Evolutionary conservation across 129 eudicot species (phyloP).

Genomic region (Heracleum sosnowskyi): DNA sequence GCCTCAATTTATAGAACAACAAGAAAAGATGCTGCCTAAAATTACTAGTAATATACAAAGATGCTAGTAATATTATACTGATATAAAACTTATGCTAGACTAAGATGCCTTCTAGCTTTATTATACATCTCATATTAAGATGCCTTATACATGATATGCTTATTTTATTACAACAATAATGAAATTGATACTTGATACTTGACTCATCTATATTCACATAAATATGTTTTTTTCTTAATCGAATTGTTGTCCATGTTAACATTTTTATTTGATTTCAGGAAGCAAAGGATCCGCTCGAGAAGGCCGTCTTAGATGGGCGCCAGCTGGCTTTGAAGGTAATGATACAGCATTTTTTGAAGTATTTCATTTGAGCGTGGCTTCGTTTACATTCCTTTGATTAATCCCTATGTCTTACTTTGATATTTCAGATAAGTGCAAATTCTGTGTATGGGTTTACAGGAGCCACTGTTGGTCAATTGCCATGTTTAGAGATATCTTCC

Average conservation of each 20-base stretch:
- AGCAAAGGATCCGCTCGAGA: conserved; percentile 93
- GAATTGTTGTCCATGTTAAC: conserved; percentile 3
- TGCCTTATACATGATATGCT: too few species aligned
- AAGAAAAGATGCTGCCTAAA: too few species aligned
- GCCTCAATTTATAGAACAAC: too few species aligned
- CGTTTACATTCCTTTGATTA: conserved; percentile 9
- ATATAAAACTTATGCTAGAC: too few species aligned
- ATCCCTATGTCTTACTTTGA: conserved; percentile 6
- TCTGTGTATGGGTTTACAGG: conserved; percentile 99
- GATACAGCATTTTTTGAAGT: background rate
- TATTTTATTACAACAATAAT: too few species aligned
- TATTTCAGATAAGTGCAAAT: conserved; percentile 87
- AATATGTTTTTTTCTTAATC: background rate
- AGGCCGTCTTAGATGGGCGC: conserved; percentile 98
- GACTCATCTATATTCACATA: background rate
- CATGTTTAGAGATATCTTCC: conserved; percentile 95
- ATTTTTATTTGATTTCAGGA: conserved; percentile 41
- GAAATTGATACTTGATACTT: too few species aligned
- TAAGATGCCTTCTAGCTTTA: too few species aligned
- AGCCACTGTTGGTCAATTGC: conserved; percentile 93
- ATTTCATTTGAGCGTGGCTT: background rate
- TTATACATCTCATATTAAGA: too few species aligned
- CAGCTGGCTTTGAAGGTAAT: conserved; percentile 91
- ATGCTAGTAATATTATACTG: too few species aligned
- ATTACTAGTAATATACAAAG: too few species aligned